These are phyloP conservation scores for Obelidium mucronatum DNA, from an alignment of 192 early-diverging fungal species.

Conservation along the genomic window DNA sequence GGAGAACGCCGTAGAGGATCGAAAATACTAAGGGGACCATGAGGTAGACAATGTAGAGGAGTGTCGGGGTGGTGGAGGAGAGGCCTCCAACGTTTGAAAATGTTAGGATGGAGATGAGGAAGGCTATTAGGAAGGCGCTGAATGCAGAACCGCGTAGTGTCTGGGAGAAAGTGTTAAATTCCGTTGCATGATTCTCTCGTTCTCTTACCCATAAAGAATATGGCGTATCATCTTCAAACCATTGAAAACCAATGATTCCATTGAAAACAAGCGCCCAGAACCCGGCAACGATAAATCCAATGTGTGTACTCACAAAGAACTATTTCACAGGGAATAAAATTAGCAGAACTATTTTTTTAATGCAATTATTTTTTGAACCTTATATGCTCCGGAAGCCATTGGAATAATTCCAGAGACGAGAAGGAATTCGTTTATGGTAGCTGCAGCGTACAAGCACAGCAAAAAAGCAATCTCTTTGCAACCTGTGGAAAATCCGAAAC, in stretches of 20 bases:
- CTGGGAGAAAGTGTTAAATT: constrained; percentile 39
- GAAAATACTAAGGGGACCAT: constrained; percentile 79
- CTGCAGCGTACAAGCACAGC: constrained; percentile 88
- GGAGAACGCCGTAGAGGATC: constrained; percentile 79
- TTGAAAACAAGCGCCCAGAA: constrained; percentile 91
- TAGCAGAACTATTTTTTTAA: too few relatives aligned
- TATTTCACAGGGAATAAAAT: constrained; percentile 40
- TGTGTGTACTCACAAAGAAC: constrained; percentile 83
- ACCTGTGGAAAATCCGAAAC: constrained; percentile 61
- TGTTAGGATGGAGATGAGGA: constrained; percentile 80
- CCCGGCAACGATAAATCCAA: constrained; percentile 78
- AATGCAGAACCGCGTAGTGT: constrained; percentile 81
- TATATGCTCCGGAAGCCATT: constrained; percentile 72
- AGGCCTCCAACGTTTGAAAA: constrained; percentile 71
- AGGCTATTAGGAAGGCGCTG: constrained; percentile 74
- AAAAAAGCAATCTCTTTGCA: constrained; percentile 95
- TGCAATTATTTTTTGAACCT: constrained; percentile 52
- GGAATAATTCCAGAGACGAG: constrained; percentile 91
- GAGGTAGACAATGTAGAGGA: constrained; percentile 83
- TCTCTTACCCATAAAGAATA: constrained; percentile 82
- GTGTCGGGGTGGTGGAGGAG: constrained; percentile 62
- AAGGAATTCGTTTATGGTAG: constrained; percentile 83
- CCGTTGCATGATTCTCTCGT: not conserved
- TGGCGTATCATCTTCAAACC: constrained; percentile 89
- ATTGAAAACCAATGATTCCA: constrained; percentile 92